A percentile compares a stretch with the other conserved stretches of the same genome.
These are phyloP conservation scores for Triticum timopheevii DNA, from an alignment of 176 grass and related monocot genomes.

Conservation along the genomic window DNA sequence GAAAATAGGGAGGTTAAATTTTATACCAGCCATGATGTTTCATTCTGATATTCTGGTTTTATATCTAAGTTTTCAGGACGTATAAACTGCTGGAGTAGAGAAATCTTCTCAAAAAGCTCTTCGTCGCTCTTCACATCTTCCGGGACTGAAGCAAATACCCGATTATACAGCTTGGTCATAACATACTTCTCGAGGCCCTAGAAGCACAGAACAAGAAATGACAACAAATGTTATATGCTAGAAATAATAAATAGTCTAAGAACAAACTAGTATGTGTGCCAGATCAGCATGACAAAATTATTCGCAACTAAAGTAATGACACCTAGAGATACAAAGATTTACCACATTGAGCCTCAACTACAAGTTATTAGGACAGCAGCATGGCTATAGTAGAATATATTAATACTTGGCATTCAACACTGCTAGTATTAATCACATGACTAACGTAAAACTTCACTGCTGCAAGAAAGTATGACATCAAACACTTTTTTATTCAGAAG, in stretches of 20 bases:
- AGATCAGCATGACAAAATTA: background rate
- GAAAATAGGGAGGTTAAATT: conserved; percentile 9
- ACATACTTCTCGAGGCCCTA: conserved; percentile 99
- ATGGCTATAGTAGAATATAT: background rate
- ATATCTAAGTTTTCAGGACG: conserved; percentile 95
- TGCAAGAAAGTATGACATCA: background rate
- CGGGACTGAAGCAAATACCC: conserved; percentile 91
- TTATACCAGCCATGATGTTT: conserved; percentile 95
- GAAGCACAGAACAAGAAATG: conserved; percentile 32
- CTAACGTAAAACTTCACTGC: background rate
- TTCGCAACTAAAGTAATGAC: background rate
- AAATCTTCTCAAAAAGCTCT: conserved; percentile 94
- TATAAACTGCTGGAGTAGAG: conserved; percentile 84
- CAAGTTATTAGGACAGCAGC: background rate
- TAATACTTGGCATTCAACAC: background rate
- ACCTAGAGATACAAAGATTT: background rate
- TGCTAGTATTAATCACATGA: background rate
- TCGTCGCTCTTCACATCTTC: conserved; percentile 92
- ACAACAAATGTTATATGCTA: background rate
- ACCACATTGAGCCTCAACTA: background rate
- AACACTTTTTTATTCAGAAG: background rate
- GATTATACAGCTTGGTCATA: conserved; percentile 93
- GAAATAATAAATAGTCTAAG: conserved; percentile 15
- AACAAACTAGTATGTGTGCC: background rate
- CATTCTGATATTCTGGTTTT: conserved; percentile 87